Base-by-base conservation (phyloP, 2,329 filamentous ascomycete species). In the Sporothrix brunneoviolacea region DNA sequence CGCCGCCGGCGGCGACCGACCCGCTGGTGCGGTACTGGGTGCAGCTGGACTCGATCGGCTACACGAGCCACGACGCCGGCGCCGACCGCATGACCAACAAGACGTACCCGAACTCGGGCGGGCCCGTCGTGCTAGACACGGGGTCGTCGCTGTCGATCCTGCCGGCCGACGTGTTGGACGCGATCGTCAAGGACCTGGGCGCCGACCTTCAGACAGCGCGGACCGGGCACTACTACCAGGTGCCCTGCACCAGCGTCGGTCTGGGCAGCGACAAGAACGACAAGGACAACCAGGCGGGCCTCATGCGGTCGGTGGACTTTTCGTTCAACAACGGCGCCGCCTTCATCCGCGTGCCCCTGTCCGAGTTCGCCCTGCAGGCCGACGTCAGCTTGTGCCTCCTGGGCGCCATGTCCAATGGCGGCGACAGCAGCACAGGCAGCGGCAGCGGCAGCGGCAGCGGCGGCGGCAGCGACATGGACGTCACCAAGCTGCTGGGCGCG, bases 81-180 rank as follows among this genome's bases (percentile, higher is more conserved):
- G 18, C 16, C 16, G 4, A 30, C 7, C 18, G 28, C 15, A 44
- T 13, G 9, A 16, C 19, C 8, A 48, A 57, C 8, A 56, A 54
- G 12, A 55, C 50, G 3, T 62, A 63, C 8, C 42, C 57, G 8
- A 43, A 44, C 9, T 54, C 60, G 12, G 24, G 50, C 15, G 47
- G 60, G 4, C 54, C 63, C 19, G 58, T 65, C 2, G 63, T 66
- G 36, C 66, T 80, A 46, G 77, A 80, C 63, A 75, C 72, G 3
- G 77, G 77, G 46, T 73, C 74, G 2, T 77, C 76, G 0, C 60
- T 79, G 12, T 70, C 65, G 4, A 67, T 71, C 18, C 67, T 80
- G 33, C 75, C 74, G 16, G 56, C 64, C 9, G 37, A 61, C 2
- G 61, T 75, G 8, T 72, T 73, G n/a, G 52, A 57, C 5, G 67